These are phyloP conservation scores for Poronia punctata DNA, from an alignment of 495 filamentous ascomycete genomes.

Conservation along the genomic window DNA sequence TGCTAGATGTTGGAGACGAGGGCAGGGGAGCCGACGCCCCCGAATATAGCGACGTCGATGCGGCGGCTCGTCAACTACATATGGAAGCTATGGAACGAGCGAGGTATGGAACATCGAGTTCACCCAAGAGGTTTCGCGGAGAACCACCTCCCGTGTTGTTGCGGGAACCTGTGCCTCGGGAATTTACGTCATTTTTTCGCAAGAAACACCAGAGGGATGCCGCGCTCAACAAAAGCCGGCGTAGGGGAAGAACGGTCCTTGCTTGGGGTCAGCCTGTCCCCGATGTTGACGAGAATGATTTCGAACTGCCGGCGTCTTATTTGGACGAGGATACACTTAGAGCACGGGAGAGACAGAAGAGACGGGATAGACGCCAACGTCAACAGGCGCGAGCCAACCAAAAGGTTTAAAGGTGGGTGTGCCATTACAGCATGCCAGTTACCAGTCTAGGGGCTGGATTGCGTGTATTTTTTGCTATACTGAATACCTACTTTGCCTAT, in stretches of 20 bases:
- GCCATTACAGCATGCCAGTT: too few species aligned
- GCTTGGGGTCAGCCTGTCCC: constrained; percentile 82
- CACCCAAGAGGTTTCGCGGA: constrained; percentile 18
- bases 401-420: too few species aligned
- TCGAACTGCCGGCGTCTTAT: constrained; percentile 65
- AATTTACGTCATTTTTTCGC: constrained; percentile 79
- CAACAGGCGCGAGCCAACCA: too few species aligned
- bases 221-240: constrained; percentile 57
- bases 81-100: constrained; percentile 54
- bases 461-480: too few species aligned
- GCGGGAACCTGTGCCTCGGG: constrained; percentile 33
- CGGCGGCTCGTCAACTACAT: constrained; percentile 63
- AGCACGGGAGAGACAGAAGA: constrained; percentile 55
- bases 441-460: too few species aligned
- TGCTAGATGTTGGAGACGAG: constrained; percentile 18
- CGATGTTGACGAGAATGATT: constrained; percentile 60
- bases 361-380: constrained; percentile 28
- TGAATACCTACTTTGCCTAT: too few species aligned
- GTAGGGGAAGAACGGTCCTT: constrained; percentile 46
- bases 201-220: constrained; percentile 70
- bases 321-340: constrained; percentile 60
- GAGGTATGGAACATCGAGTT: constrained; percentile 16
- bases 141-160: constrained; percentile 30
- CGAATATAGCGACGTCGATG: constrained; percentile 66
- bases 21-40: constrained; percentile 28